Percentiles rank a stretch among this genome's conserved stretches.
phyloP scores from a whole-genome alignment of 331 rosid genomes.

The Pyrus hybrid region DNA sequence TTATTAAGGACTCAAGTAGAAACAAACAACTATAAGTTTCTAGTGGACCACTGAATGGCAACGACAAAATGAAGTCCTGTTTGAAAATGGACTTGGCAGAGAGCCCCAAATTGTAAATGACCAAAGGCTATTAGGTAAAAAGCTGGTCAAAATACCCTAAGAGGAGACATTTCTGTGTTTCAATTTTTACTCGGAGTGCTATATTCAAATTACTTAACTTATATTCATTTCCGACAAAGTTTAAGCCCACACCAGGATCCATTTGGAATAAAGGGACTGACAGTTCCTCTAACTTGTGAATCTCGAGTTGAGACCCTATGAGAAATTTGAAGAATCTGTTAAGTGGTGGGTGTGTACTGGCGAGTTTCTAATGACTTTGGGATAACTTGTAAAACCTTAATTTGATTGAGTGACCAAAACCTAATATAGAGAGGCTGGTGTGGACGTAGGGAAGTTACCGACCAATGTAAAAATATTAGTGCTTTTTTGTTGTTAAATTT shows the following conservation, averaged over 20 bases:
- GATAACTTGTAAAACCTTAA: background rate
- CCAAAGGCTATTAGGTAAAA: background rate
- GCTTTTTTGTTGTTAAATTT: background rate
- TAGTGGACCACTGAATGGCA: background rate
- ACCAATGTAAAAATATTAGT: background rate
- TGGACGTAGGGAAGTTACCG: background rate
- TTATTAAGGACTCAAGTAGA: background rate
- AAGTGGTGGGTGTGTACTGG: background rate
- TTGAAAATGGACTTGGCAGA: background rate
- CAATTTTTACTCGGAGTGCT: background rate
- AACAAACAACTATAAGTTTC: background rate
- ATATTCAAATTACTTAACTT: background rate
- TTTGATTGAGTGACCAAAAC: background rate
- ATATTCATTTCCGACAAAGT: background rate
- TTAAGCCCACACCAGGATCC: background rate
- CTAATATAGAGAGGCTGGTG: background rate
- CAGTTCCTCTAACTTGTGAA: background rate
- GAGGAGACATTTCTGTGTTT: background rate
- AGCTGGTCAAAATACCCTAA: background rate
- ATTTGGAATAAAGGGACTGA: background rate
- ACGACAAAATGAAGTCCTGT: background rate
- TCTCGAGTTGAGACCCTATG: background rate
- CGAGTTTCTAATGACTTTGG: background rate
- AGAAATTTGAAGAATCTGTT: background rate
- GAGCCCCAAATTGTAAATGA: background rate